Base-by-base conservation (phyloP, 805 yeast species). In the Saturnispora serradocipensis region DNA sequence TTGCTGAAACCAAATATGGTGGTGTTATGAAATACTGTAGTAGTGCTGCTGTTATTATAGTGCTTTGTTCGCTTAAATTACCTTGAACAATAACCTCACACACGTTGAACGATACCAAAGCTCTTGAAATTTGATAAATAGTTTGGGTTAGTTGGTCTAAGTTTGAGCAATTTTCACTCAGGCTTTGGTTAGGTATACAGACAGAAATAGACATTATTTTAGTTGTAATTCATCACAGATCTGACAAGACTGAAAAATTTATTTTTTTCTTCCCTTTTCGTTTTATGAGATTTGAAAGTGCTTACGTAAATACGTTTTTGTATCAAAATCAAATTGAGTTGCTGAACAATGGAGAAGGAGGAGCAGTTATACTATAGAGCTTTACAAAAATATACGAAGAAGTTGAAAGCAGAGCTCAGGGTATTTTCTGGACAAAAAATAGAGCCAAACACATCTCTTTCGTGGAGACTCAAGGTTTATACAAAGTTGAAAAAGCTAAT, bases 81-180 rank as follows among this genome's bases (percentile, higher is more conserved):
- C 68, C 67, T 59, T 87, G 71, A 1, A 90, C 71, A 3, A 89
- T 80, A 30, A 90, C 73, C 62, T 90, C 97, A 5, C 79, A 77
- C 5, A 87, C 88, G 50, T 80, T 76, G 64, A 75, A 88, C 1
- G 80, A 71, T 28, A 86, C 78, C 3, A 88, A 84, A 2, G 82
- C 80, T 59, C 84, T 80, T 11, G 96, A 90, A 15, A 90, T 74
- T 65, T 88, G 95, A 60, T 89, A 86, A 1, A 86, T 81, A 1
- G 80, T 72, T 53, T 77, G 72, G 0, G 95, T 88, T 13, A 80
- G 81, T 62, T 88, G 96, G 55, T 83, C 83, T 47, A 87, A 68
- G 56, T 82, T 83, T 38, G 27, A 9, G 11, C 43, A 34, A 22
- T 35, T 36, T 34, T 49, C 36, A 10, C 46, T 45, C 15, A 49